phyloP scores from a whole-genome alignment of 345 rosid species.

The Aquilaria malaccensis region DNA sequence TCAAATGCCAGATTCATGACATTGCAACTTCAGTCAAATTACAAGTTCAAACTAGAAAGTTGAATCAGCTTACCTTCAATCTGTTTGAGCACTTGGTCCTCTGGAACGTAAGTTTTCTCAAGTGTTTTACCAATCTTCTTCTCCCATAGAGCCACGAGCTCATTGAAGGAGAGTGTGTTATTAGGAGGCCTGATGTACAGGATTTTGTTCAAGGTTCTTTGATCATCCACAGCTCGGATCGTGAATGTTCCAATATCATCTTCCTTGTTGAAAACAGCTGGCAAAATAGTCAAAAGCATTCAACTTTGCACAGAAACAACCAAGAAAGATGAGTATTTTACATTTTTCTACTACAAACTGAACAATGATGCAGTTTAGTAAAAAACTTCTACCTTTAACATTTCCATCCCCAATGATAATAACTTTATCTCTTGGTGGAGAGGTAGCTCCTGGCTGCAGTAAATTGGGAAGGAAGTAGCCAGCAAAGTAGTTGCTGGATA shows the following conservation, averaged over 20 bases:
- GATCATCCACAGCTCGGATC: constrained; percentile 54
- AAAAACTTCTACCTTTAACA: constrained; percentile 28
- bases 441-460: constrained; percentile 37
- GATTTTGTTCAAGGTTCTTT: constrained; percentile 50
- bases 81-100: constrained; percentile 45
- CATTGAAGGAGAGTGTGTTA: constrained; percentile 54
- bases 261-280: constrained; percentile 54
- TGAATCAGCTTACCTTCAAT: constrained; percentile 34
- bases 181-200: constrained; percentile 47
- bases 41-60: too few species aligned
- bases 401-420: constrained; percentile 53
- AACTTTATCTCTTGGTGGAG: constrained; percentile 61
- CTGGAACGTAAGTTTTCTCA: constrained; percentile 42
- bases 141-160: constrained; percentile 60
- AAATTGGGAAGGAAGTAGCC: constrained; percentile 39
- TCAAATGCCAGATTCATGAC: too few species aligned
- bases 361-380: not conserved
- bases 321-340: not conserved
- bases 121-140: constrained; percentile 53
- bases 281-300: not conserved
- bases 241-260: constrained; percentile 45
- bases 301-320: not conserved
- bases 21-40: too few species aligned
- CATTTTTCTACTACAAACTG: not conserved
- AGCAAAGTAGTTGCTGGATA: constrained; percentile 39